Percentiles rank a stretch among this genome's conserved stretches.
These are phyloP conservation scores for Papiliotrema laurentii DNA, from an alignment of 1,284 basidiomycete species.

Conservation along the genomic window DNA sequence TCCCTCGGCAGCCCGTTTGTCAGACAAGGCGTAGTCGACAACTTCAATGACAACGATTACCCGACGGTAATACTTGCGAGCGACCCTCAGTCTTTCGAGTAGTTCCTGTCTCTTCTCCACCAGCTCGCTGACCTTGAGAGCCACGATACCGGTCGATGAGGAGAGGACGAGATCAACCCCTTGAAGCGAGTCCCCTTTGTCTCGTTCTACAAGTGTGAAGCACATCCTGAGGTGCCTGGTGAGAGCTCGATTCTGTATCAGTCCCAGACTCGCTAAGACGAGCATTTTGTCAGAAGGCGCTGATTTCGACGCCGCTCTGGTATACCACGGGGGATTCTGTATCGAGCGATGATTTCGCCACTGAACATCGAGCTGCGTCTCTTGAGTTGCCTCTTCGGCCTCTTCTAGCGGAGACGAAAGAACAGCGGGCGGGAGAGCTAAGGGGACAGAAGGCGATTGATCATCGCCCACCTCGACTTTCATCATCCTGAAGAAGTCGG, in stretches of 20 bases:
- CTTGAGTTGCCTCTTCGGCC: too few relatives aligned
- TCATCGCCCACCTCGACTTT: too few relatives aligned
- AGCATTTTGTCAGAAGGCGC: not conserved
- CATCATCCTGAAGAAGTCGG: too few relatives aligned
- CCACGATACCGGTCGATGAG: conserved; percentile 8
- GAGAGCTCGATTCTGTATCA: not conserved
- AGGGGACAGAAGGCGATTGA: too few relatives aligned
- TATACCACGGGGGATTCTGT: conserved; percentile 11
- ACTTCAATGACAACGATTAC: conserved; percentile 13
- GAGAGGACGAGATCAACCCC: conserved; percentile 14
- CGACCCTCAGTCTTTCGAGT: conserved; percentile 5
- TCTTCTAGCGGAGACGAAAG: too few relatives aligned
- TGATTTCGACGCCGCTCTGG: not conserved
- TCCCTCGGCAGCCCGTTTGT: not conserved
- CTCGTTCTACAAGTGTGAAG: too few relatives aligned
- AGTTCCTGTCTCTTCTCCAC: not conserved
- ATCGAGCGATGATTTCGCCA: not conserved
- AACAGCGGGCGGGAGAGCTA: too few relatives aligned
- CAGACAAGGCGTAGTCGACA: conserved; percentile 2
- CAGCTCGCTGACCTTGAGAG: conserved; percentile 2
- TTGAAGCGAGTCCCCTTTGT: conserved; percentile 2
- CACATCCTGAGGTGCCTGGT: not conserved
- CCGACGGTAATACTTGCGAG: conserved; percentile 5
- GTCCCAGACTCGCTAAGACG: not conserved
- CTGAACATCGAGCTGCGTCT: not conserved